These are phyloP conservation scores for Corymbia calophylla DNA, from an alignment of 441 rosid genomes.

Conservation along the genomic window DNA sequence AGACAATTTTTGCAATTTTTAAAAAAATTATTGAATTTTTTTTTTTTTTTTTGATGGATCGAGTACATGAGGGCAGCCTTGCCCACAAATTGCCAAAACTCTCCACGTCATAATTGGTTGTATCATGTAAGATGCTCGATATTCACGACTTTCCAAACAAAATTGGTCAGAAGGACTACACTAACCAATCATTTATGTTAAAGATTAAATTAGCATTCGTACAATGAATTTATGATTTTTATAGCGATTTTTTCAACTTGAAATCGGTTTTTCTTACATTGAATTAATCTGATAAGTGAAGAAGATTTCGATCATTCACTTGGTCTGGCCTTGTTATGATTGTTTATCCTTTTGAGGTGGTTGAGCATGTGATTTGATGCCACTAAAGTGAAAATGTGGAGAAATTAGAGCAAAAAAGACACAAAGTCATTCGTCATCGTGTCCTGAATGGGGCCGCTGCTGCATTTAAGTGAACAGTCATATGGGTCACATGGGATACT, in stretches of 20 bases:
- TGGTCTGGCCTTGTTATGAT: neutral
- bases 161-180: accelerated
- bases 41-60: accelerated
- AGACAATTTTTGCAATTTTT: neutral
- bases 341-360: neutral
- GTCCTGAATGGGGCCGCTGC: neutral
- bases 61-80: accelerated
- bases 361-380: neutral
- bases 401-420: neutral
- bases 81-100: neutral
- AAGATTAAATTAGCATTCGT: accelerated
- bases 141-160: accelerated
- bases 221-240: accelerated
- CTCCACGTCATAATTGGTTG: accelerated
- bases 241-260: neutral
- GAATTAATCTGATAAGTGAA: neutral
- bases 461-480: neutral
- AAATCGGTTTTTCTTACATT: neutral
- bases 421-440: neutral
- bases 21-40: accelerated
- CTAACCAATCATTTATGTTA: accelerated
- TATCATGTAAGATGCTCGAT: accelerated
- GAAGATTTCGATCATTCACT: neutral
- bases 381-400: neutral
- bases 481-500: neutral